A percentile compares a stretch with the other conserved stretches of the same genome.
phyloP scores from a whole-genome alignment of 441 rosid genomes.

The Eutrema salsugineum region DNA sequence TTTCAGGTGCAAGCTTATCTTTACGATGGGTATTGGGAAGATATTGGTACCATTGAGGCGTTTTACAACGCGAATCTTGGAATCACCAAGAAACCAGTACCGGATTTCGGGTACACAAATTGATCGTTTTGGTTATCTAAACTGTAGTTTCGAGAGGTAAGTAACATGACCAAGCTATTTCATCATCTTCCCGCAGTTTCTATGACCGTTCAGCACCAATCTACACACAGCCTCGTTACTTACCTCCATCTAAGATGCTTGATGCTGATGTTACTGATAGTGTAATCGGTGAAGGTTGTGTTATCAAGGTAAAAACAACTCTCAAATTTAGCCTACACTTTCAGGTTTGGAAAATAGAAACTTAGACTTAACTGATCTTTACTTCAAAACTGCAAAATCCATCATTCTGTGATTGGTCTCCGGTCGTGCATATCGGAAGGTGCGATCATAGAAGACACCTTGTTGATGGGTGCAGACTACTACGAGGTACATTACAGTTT shows the following conservation, averaged over 20 bases:
- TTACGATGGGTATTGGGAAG: constrained; percentile 98
- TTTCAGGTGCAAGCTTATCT: constrained; percentile 90
- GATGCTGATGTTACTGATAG: constrained; percentile 98
- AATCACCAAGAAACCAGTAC: constrained; percentile 90
- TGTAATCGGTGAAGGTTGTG: constrained; percentile 96
- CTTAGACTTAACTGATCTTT: not conserved
- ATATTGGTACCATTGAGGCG: constrained; percentile 96
- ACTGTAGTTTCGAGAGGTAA: not conserved
- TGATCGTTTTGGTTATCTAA: not conserved
- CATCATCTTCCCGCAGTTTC: constrained; percentile 48
- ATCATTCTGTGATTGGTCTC: constrained; percentile 92
- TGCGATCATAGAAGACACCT: constrained; percentile 84
- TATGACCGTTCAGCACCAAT: constrained; percentile 97
- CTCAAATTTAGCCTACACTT: not conserved
- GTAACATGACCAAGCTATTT: not conserved
- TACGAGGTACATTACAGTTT: constrained; percentile 57
- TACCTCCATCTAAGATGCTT: constrained; percentile 97
- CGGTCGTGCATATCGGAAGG: constrained; percentile 96
- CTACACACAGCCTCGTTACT: constrained; percentile 92
- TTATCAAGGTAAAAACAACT: constrained; percentile 60
- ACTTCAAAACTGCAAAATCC: constrained; percentile 81
- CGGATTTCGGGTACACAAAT: constrained; percentile 81
- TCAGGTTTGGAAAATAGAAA: not conserved
- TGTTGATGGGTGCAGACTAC: constrained; percentile 95
- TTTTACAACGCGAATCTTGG: constrained; percentile 95